A percentile compares a stretch with the other conserved stretches of the same genome.
These are phyloP conservation scores for Mycena indigotica DNA, from an alignment of 768 basidiomycete genomes.

Conservation along the genomic window DNA sequence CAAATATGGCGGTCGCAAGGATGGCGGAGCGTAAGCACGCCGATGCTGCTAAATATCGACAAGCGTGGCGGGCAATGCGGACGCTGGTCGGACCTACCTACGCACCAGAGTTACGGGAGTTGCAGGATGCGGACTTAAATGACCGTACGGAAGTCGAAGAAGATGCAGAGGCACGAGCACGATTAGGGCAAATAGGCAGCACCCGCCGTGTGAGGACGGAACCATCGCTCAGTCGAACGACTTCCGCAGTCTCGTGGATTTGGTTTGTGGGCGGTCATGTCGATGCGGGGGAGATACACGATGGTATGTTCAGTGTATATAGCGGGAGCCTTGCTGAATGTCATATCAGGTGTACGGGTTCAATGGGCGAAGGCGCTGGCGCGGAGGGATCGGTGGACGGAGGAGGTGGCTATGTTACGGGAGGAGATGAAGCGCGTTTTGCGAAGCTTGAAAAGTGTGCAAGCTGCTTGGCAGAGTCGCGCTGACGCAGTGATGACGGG, in stretches of 20 bases:
- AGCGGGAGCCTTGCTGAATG: background rate
- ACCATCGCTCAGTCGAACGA: background rate
- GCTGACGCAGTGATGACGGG: too few relatives aligned
- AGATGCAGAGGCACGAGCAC: conserved; percentile 4
- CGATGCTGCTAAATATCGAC: conserved; percentile 2
- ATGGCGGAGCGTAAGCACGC: conserved; percentile 4
- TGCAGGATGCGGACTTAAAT: conserved; percentile 2
- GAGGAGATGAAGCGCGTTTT: conserved; percentile 24
- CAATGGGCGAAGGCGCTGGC: conserved; percentile 28
- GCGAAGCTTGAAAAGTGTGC: background rate
- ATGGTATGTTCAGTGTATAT: conserved; percentile 4
- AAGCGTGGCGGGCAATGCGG: background rate
- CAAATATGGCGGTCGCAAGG: background rate
- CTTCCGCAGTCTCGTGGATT: conserved; percentile 8
- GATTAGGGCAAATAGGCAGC: background rate
- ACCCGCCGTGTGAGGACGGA: background rate
- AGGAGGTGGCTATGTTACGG: conserved; percentile 23
- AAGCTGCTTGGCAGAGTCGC: background rate
- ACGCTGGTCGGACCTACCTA: background rate
- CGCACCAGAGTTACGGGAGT: background rate
- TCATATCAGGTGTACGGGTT: conserved; percentile 16
- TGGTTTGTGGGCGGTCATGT: conserved; percentile 7
- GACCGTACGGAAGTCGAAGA: conserved; percentile 4
- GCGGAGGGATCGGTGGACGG: conserved; percentile 19
- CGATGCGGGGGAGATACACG: conserved; percentile 13